Evolutionary conservation across 208 protist genomes (phyloP).

Genomic region (Crithidia fasciculata): DNA sequence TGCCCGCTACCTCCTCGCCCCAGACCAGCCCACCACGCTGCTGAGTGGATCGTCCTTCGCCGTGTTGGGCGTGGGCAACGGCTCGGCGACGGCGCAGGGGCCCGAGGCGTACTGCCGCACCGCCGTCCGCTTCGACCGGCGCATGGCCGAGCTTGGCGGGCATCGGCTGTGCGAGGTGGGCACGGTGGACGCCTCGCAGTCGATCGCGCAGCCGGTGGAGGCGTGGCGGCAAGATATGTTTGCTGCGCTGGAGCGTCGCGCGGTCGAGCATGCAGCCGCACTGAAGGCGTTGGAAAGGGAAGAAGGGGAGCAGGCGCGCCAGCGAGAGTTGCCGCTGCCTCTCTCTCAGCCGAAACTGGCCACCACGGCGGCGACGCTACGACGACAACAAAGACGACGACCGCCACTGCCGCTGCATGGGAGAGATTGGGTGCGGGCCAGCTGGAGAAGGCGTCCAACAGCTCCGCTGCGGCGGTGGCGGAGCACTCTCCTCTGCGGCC

Average conservation of each 20-base stretch:
- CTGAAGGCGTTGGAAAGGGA: not conserved
- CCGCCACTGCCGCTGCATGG: not conserved
- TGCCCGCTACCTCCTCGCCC: slow-evolving; percentile 44
- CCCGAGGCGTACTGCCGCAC: slow-evolving; percentile 38
- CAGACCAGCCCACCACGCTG: slow-evolving; percentile 30
- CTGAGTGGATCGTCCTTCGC: slow-evolving; percentile 49
- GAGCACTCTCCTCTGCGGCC: slow-evolving; percentile 1
- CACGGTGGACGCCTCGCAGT: slow-evolving; percentile 19
- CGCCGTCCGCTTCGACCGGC: slow-evolving; percentile 36
- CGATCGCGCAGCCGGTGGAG: slow-evolving; percentile 38
- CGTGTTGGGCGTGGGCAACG: slow-evolving; percentile 66
- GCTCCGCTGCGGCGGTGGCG: slow-evolving; percentile 6
- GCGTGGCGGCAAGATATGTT: slow-evolving; percentile 45
- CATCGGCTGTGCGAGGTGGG: slow-evolving; percentile 33
- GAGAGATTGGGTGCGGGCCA: not conserved
- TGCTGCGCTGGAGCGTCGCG: slow-evolving; percentile 19
- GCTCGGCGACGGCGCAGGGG: slow-evolving; percentile 30
- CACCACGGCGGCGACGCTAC: not conserved
- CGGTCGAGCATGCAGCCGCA: not conserved
- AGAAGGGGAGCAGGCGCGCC: slow-evolving; percentile 1
- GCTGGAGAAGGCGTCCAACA: slow-evolving; percentile 3
- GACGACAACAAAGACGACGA: not conserved
- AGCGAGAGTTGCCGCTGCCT: slow-evolving; percentile 6
- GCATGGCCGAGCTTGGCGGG: slow-evolving; percentile 44
- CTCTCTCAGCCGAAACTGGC: not conserved